Conservation (phyloP, 2,329 filamentous ascomycete genomes). For the Colletotrichum aenigma region DNA sequence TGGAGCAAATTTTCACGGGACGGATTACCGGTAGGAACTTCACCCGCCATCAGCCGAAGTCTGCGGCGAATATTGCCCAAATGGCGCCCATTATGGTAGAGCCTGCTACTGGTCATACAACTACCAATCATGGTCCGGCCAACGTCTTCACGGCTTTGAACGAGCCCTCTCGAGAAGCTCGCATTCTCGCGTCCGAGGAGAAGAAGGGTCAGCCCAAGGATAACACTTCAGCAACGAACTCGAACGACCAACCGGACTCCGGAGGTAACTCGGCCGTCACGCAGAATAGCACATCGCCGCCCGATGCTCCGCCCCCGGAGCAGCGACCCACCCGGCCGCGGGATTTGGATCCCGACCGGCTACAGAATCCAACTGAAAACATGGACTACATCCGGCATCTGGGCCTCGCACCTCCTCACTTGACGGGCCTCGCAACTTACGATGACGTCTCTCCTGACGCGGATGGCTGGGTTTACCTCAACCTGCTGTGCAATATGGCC, state of each 20-base stretch:
- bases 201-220: constrained; percentile 48
- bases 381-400: constrained; percentile 80
- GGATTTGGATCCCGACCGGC: constrained; percentile 80
- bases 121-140: constrained; percentile 40
- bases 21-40: constrained; percentile 54
- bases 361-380: constrained; percentile 77
- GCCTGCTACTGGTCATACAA: constrained; percentile 26
- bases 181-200: constrained; percentile 42
- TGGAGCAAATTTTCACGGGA: constrained; percentile 85
- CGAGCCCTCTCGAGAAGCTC: constrained; percentile 52
- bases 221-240: constrained; percentile 50
- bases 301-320: constrained; percentile 53
- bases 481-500: constrained; percentile 79
- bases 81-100: constrained; percentile 29
- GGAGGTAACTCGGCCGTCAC: constrained; percentile 39
- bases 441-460: constrained; percentile 61
- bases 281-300: constrained; percentile 43
- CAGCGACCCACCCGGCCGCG: constrained; percentile 79
- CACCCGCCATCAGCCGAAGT: constrained; percentile 28
- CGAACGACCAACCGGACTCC: constrained; percentile 42
- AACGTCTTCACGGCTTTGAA: background rate
- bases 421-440: constrained; percentile 26
- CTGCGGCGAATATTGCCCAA: constrained; percentile 8
- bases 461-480: constrained; percentile 84
- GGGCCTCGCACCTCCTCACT: constrained; percentile 66